Evolutionary conservation across 192 early-diverging fungal genomes (phyloP), one percentile per base, ranked within the genome.

Genomic region (Cladochytrium replicatum): DNA sequence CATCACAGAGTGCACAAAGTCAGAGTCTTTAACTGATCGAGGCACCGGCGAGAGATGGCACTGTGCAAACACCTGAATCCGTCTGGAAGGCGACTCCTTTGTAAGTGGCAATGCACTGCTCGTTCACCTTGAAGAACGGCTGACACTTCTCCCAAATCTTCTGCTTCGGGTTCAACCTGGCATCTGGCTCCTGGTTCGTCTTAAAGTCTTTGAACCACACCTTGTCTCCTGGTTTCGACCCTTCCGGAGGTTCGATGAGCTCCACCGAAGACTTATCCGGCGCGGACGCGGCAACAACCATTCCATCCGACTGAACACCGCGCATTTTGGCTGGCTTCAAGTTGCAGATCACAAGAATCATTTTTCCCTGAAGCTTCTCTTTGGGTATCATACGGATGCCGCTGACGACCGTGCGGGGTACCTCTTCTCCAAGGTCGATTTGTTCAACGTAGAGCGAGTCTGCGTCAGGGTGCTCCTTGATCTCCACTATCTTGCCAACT

Each of bases 321-420:
- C 71, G 61, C 22, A 84, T 68, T 48, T 72, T 75, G 24, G 71
- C 64, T 2, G 82, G 75, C 45, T 84, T 84, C 61, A 84, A 57
- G 41, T 84, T 84, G 23, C 49, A 52, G 8, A 82, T 69, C 4
- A 83, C 77, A 17, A 80, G 53, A 2, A 84, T 64, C 0, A 72
- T 64, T 5, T 68, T 60, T 31, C 66, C 69, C 51, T 63, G 62
- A 57, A 82, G 66, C 41, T 83, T 62, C 15, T 64, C 79, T 40
- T 70, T 46, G 6, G 73, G 59, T 37, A 82, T 63, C 41, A 60
- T 69, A 42, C 68, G 63, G 3, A 83, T 49, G 0, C 81, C 81
- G 54, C 70, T 77, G n/a, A 83, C 82, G 41, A 84, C 74, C 1
- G 78, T 84, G n/a, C 82, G 61, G 30, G 64, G 50, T 6, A 67